A percentile compares a stretch with the other conserved stretches of the same genome.
These are phyloP conservation scores for Pharnaceum exiguum DNA, from an alignment of 148 eudicot genomes.

Conservation along the genomic window DNA sequence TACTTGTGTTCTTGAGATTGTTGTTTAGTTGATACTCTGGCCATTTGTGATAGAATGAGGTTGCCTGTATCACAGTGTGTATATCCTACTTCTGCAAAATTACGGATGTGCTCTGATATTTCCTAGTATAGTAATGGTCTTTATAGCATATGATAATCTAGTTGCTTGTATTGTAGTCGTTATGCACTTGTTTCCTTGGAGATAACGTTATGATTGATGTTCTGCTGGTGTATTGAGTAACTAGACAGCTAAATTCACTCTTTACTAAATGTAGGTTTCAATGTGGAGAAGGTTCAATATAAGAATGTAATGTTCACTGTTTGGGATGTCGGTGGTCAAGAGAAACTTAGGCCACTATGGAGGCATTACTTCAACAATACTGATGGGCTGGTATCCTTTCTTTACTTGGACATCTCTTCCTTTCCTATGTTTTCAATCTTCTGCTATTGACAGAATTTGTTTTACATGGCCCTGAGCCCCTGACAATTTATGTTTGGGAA, in stretches of 20 bases:
- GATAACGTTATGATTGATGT: not conserved
- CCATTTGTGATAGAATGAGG: too few species aligned
- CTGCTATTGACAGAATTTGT: not conserved
- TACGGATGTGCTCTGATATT: too few species aligned
- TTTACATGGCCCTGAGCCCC: not conserved
- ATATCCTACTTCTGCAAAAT: too few species aligned
- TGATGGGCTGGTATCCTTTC: conserved; percentile 79
- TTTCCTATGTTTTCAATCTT: not conserved
- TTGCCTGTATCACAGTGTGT: too few species aligned
- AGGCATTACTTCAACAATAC: conserved; percentile 99
- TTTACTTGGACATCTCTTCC: not conserved
- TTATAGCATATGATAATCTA: too few species aligned
- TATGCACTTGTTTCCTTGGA: too few species aligned
- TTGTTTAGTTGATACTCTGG: too few species aligned
- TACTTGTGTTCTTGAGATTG: too few species aligned
- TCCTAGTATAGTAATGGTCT: too few species aligned
- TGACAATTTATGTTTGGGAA: not conserved
- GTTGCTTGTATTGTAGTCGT: too few species aligned
- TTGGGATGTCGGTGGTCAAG: conserved; percentile 99
- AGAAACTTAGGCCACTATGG: conserved; percentile 95
- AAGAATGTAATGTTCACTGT: conserved; percentile 97
- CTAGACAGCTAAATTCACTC: not conserved
- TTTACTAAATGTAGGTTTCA: conserved; percentile 59
- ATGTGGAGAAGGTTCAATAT: conserved; percentile 99
- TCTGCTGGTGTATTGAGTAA: not conserved